Evolutionary conservation across 2,329 filamentous ascomycete genomes (phyloP), one percentile per base, ranked within the genome.

Genomic region (Sarocladium kiliense): DNA sequence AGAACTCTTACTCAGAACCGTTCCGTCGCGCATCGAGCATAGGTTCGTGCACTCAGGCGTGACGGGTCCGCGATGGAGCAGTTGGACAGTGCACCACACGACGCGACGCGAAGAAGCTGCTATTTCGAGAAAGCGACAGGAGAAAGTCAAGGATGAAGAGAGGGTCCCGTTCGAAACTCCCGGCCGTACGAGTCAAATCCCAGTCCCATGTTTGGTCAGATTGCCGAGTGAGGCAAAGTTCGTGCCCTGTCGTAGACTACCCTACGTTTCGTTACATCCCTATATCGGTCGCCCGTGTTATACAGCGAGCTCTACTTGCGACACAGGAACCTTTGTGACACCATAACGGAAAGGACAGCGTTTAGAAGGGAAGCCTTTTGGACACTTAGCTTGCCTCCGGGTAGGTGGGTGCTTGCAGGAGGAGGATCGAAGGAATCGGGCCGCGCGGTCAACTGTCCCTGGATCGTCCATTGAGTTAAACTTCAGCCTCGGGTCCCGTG

Each of bases 311-410:
- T 51, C 18, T 51, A 51, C 27, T 36, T 51, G 47, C 47, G 47
- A 51, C 47, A 25, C 23, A 23, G 47, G 47, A 36, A 51, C 47
- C 47, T 51, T 51, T 51, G 47, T 51, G 6, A 34, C 27, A 51
- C 47, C n/a, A 18, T n/a, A 34, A 32, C 44, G 44, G 44, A 30
- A 32, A n/a, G n/a, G 26, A 5, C 18, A 49, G 25, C 14, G 44
- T n/a, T n/a, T n/a, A 10, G 19, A 44, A 11, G n/a, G 18, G 39
- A 44, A 19, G 44, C 26, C 27, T n/a, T 21, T 3, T 18, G 7
- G n/a, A 19, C 25, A 5, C 23, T 36, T 12, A 4, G 41, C 41
- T 18, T 3, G 23, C 9, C 7, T 25, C 36, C 12, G 36, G 39
- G 39, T 27, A n/a, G 44, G 44, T 10, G 23, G 10, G n/a, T 10